Percentiles rank a stretch among this genome's conserved stretches.
phyloP scores from a whole-genome alignment of 257 asterid species.

The Plantago elongata region DNA sequence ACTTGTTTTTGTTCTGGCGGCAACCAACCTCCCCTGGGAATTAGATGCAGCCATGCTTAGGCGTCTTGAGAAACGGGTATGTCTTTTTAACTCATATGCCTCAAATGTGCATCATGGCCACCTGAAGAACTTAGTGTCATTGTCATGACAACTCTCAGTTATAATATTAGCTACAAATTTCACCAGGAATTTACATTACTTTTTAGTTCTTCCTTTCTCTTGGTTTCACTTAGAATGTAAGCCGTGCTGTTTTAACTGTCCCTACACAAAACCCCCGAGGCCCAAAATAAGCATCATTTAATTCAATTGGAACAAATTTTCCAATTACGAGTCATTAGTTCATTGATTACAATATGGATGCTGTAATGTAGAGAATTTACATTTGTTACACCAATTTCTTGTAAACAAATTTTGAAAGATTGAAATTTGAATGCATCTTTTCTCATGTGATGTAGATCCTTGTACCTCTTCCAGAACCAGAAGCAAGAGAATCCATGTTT shows the following conservation, averaged over 20 bases:
- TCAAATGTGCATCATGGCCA: background rate
- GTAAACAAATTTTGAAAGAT: constrained; percentile 10
- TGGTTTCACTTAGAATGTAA: too few relatives aligned
- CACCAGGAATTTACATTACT: too few relatives aligned
- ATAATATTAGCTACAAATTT: too few relatives aligned
- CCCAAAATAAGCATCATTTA: too few relatives aligned
- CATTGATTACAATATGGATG: background rate
- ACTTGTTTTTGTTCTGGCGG: constrained; percentile 97
- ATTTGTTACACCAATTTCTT: background rate
- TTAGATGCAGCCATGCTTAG: constrained; percentile 98
- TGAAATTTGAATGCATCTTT: constrained; percentile 14
- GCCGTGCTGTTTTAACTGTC: too few relatives aligned
- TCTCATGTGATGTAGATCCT: constrained; percentile 53
- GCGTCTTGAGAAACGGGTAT: constrained; percentile 97
- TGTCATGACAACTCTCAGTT: background rate
- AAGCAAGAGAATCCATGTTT: constrained; percentile 90
- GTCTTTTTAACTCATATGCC: constrained; percentile 4
- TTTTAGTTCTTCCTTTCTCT: too few relatives aligned
- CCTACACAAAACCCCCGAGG: too few relatives aligned
- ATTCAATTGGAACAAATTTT: too few relatives aligned
- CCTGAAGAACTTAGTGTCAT: background rate
- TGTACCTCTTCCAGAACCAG: constrained; percentile 94
- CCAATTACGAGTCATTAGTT: background rate
- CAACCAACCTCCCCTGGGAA: constrained; percentile 99
- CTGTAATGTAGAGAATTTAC: constrained; percentile 7